Evolutionary conservation across 2,329 filamentous ascomycete genomes (phyloP).

Genomic region (Colletotrichum incanum): DNA sequence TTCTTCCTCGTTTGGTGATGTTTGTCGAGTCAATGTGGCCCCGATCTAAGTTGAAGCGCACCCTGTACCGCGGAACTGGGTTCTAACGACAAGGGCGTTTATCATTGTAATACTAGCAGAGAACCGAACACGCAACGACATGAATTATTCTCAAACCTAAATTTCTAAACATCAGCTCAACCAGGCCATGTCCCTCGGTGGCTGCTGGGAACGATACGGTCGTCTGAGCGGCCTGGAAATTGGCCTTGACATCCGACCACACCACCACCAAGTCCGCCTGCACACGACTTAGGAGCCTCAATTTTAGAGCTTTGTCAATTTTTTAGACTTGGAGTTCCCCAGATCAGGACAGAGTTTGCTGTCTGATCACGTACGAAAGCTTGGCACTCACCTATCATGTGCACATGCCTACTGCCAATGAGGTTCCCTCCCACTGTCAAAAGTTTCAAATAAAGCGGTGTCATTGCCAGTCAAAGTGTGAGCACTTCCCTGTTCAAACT

Average conservation of each 20-base stretch:
- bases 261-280: slow-evolving; percentile 5
- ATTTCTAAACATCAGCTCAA: slow-evolving; percentile 1
- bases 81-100: slow-evolving; percentile 5
- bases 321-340: not conserved
- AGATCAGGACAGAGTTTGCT: not conserved
- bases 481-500: not conserved
- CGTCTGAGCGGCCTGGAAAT: slow-evolving; percentile 12
- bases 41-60: not conserved
- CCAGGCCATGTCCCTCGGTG: slow-evolving; percentile 7
- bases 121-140: slow-evolving; percentile 5
- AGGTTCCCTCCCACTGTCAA: not conserved
- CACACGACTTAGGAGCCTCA: not conserved
- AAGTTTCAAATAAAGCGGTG: not conserved
- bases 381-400: not conserved
- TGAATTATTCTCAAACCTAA: slow-evolving; percentile 12
- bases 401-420: not conserved
- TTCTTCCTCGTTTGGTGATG: not conserved
- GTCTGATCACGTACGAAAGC: slow-evolving; percentile 10
- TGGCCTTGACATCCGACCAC: slow-evolving; percentile 31
- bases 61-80: not conserved
- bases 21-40: not conserved
- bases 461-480: not conserved
- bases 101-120: slow-evolving; percentile 18
- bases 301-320: not conserved
- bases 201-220: not conserved